Conservation (phyloP, 2,329 filamentous ascomycete species). For the Ilyonectria sp. region DNA sequence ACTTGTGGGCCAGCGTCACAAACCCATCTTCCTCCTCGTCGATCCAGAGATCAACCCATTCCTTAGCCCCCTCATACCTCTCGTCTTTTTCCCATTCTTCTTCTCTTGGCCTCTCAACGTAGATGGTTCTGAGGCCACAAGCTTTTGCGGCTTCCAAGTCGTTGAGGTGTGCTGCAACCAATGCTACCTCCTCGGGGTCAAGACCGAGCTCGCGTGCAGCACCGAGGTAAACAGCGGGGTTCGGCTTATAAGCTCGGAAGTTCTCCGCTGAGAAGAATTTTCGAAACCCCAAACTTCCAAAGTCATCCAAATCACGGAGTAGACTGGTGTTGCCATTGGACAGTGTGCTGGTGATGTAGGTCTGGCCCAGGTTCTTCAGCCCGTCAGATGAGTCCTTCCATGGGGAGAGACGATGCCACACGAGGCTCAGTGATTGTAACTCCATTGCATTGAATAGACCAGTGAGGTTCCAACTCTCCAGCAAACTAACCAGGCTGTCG, state of each 20-base stretch:
- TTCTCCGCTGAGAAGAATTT: slow-evolving; percentile 77
- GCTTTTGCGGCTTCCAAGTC: slow-evolving; percentile 78
- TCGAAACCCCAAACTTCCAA: slow-evolving; percentile 74
- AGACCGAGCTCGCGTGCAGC: slow-evolving; percentile 73
- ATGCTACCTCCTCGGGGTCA: slow-evolving; percentile 74
- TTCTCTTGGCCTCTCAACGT: slow-evolving; percentile 78
- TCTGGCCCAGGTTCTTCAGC: slow-evolving; percentile 64
- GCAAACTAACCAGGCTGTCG: slow-evolving; percentile 71
- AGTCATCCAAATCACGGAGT: slow-evolving; percentile 74
- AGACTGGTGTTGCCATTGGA: slow-evolving; percentile 82
- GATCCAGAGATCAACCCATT: slow-evolving; percentile 59
- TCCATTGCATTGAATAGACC: slow-evolving; percentile 75
- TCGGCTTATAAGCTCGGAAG: slow-evolving; percentile 83
- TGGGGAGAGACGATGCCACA: slow-evolving; percentile 81
- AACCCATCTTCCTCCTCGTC: slow-evolving; percentile 52
- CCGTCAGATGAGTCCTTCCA: slow-evolving; percentile 77
- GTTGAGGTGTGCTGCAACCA: slow-evolving; percentile 83
- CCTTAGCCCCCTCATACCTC: slow-evolving; percentile 65
- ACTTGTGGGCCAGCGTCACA: slow-evolving; percentile 46
- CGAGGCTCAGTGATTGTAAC: slow-evolving; percentile 73
- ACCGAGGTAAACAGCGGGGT: slow-evolving; percentile 77
- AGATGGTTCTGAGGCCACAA: slow-evolving; percentile 79
- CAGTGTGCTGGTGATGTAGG: slow-evolving; percentile 75
- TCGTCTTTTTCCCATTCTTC: slow-evolving; percentile 72
- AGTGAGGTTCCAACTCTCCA: slow-evolving; percentile 68